phyloP scores from a whole-genome alignment of 1,284 basidiomycete genomes.

The Ustilago shanxiensis region DNA sequence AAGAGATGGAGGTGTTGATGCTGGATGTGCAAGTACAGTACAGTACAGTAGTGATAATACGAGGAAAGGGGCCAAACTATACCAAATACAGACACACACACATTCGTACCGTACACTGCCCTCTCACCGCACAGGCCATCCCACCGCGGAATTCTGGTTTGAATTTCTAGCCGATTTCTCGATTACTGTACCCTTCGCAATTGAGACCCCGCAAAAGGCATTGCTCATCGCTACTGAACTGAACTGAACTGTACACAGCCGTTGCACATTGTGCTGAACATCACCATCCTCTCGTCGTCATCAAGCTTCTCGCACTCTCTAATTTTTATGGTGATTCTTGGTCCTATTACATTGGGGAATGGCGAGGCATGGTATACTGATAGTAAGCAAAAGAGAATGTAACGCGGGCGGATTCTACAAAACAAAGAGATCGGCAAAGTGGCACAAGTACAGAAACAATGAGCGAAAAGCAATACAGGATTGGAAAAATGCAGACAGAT shows the following conservation, averaged over 20 bases:
- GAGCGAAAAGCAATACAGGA: background rate
- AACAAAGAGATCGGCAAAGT: background rate
- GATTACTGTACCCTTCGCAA: background rate
- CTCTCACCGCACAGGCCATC: slow-evolving; percentile 19
- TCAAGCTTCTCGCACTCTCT: background rate
- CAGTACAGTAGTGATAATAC: too few relatives aligned
- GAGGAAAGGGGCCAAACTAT: slow-evolving; percentile 6
- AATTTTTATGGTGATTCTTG: background rate
- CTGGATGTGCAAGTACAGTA: slow-evolving; percentile 12
- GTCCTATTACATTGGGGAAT: slow-evolving; percentile 3
- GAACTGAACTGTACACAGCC: too few relatives aligned
- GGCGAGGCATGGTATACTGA: slow-evolving; percentile 16
- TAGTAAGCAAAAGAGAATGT: slow-evolving; percentile 16
- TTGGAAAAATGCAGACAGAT: background rate
- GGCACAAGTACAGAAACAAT: slow-evolving; percentile 36
- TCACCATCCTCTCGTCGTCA: background rate
- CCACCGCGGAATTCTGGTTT: background rate
- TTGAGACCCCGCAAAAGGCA: background rate
- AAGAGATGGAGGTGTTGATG: background rate
- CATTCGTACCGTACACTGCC: slow-evolving; percentile 10
- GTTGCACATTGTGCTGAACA: background rate
- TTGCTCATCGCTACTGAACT: background rate
- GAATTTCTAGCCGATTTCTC: background rate
- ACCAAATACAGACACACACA: slow-evolving; percentile 3
- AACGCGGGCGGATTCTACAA: slow-evolving; percentile 8